Base-by-base conservation (phyloP, 352 stramenopile species). In the Elongisporangium senticosum region DNA sequence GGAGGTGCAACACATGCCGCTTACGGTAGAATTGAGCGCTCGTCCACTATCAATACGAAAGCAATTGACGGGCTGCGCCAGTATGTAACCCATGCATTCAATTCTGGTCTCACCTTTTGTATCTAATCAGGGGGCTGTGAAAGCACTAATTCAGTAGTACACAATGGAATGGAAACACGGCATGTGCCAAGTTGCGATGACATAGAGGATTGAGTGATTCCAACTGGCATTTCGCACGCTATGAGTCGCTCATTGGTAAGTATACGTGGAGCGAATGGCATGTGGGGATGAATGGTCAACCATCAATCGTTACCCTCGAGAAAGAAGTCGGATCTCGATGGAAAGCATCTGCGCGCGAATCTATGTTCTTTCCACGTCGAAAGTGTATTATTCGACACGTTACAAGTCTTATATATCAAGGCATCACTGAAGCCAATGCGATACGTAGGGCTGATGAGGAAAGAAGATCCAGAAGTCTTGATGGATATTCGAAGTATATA, bases 221-320 rank as follows among this genome's bases (percentile, higher is more conserved):
- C 28, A 39, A 39, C 28, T 39, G 6, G 28, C 8, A 2, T 39
- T 39, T 39, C 8, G 28, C 28, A 37, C 21, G 28, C 50, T 26
- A 39, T 28, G 50, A 55, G 50, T 22, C 50, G 50, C 7, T 23
- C n/a, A 7, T 23, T 55, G 7, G 6, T 28, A 7, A 55, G 5
- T 39, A 19, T 55, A 15, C 50, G 21, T 55, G 50, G 50, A 55
- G 21, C 14, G 50, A 55, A 26, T 55, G 50, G 21, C 14, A 55
- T 55, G 21, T 19, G 8, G 50, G 50, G 10, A 39, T 55, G 5
- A 55, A 19, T n/a, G 28, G 28, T 19, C 50, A 55, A 26, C 20
- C 50, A 55, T 55, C 50, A 55, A 55, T 55, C n/a, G n/a, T 39
- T 19, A 15, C 5, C 33, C 50, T 55, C 15, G 50, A 37, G 8